Evolutionary conservation across 208 protist species (phyloP).

Genomic region (Herpetomonas samuelpessoai): DNA sequence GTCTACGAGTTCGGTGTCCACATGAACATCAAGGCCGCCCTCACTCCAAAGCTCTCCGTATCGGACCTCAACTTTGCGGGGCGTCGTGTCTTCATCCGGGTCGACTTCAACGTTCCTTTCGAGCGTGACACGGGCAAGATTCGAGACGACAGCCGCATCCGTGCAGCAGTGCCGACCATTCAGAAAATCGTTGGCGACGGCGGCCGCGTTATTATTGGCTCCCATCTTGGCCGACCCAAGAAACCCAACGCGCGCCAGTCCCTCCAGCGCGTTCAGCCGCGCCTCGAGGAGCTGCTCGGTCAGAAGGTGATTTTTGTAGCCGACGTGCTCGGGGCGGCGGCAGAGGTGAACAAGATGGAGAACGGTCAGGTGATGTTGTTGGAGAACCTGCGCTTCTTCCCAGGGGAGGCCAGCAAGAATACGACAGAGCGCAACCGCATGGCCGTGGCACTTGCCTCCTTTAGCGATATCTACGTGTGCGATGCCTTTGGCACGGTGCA

Average conservation of each 20-base stretch:
- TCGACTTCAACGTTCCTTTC: constrained; percentile 99
- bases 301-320: constrained; percentile 54
- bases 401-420: constrained; percentile 97
- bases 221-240: constrained; percentile 98
- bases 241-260: constrained; percentile 91
- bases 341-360: constrained; percentile 66
- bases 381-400: constrained; percentile 99
- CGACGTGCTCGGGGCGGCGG: constrained; percentile 47
- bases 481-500: constrained; percentile 99
- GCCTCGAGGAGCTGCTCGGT: constrained; percentile 89
- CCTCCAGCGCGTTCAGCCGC: constrained; percentile 89
- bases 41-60: constrained; percentile 87
- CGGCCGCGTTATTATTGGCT: constrained; percentile 91
- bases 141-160: constrained; percentile 96
- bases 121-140: constrained; percentile 90
- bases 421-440: constrained; percentile 57
- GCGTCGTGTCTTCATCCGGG: constrained; percentile 95
- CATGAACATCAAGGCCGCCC: constrained; percentile 82
- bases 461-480: constrained; percentile 99
- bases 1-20: constrained; percentile 89
- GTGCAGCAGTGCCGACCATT: constrained; percentile 96
- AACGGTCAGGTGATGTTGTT: constrained; percentile 96
- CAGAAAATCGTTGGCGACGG: constrained; percentile 93
- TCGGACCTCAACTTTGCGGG: constrained; percentile 84
- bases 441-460: constrained; percentile 88